Percentiles rank a stretch among this genome's conserved stretches.
phyloP scores from a whole-genome alignment of 192 early-diverging fungal genomes.

The Umbelopsis ramanniana region DNA sequence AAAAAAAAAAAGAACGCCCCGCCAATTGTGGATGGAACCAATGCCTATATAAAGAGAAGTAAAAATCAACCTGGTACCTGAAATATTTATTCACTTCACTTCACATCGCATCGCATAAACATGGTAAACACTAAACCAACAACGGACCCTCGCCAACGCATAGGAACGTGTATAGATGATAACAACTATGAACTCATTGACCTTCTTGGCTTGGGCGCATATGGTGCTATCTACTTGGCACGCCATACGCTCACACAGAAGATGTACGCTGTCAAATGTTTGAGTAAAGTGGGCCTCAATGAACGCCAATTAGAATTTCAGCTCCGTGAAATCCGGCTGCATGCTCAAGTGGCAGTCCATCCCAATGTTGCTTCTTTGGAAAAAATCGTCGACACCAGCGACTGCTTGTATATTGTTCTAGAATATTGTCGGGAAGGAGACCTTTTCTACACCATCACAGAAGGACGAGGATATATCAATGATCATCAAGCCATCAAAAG shows the following conservation, averaged over 20 bases:
- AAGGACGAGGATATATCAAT: slow-evolving; percentile 68
- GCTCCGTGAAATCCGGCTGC: slow-evolving; percentile 70
- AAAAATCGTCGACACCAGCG: slow-evolving; percentile 65
- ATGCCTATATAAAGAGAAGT: background rate
- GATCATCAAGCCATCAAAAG: slow-evolving; percentile 75
- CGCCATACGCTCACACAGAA: slow-evolving; percentile 56
- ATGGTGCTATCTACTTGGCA: slow-evolving; percentile 76
- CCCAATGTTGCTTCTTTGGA: slow-evolving; percentile 71
- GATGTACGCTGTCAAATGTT: slow-evolving; percentile 75
- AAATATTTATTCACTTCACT: background rate
- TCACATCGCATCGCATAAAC: background rate
- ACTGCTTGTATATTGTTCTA: slow-evolving; percentile 69
- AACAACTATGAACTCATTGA: slow-evolving; percentile 40
- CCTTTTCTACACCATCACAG: slow-evolving; percentile 93
- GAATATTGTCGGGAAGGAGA: slow-evolving; percentile 90
- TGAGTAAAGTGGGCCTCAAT: slow-evolving; percentile 59
- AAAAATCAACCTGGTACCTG: slow-evolving; percentile 3
- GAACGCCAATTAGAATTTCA: slow-evolving; percentile 62
- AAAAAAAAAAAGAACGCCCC: background rate
- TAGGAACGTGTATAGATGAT: slow-evolving; percentile 14
- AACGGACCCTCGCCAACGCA: slow-evolving; percentile 5
- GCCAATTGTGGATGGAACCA: background rate
- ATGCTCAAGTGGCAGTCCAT: slow-evolving; percentile 64
- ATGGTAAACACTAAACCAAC: slow-evolving; percentile 19
- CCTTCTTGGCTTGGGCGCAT: slow-evolving; percentile 74